Conservation (phyloP, 108 stramenopile species). For the Heterococcus sp. region DNA sequence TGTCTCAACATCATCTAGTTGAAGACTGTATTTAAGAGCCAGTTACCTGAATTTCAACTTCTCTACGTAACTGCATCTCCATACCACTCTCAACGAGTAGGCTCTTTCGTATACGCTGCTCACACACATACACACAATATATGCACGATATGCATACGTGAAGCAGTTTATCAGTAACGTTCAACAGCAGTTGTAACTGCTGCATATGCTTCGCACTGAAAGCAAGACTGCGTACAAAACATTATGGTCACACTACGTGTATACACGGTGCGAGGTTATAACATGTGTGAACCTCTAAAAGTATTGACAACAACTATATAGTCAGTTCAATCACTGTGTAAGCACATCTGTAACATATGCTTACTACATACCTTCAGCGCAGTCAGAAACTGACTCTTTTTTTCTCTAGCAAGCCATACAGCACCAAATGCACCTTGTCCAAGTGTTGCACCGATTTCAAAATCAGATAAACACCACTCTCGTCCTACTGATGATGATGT, state of each 20-base stretch:
- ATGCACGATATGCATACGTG: not conserved
- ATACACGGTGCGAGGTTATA: not conserved
- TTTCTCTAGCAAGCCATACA: slow-evolving; percentile 94
- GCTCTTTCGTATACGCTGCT: slow-evolving; percentile 67
- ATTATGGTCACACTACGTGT: not conserved
- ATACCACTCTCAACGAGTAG: slow-evolving; percentile 90
- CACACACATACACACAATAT: not conserved
- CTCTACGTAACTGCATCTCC: slow-evolving; percentile 95
- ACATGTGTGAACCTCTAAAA: not conserved
- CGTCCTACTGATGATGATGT: not conserved
- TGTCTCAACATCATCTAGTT: no score
- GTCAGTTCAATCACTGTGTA: not conserved
- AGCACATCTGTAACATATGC: not conserved
- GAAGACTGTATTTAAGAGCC: no score
- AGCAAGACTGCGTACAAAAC: not conserved
- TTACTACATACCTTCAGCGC: slow-evolving; percentile 78
- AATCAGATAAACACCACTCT: slow-evolving; percentile 78
- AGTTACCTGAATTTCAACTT: slow-evolving; percentile 94
- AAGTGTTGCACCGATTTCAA: slow-evolving; percentile 94
- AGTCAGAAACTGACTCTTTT: slow-evolving; percentile 84
- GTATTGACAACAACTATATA: not conserved
- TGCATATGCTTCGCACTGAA: no score
- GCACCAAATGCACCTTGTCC: slow-evolving; percentile 91
- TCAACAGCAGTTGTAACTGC: no score
- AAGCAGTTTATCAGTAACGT: not conserved